Evolutionary conservation across 2,329 filamentous ascomycete genomes (phyloP).

Genomic region (Mycocentrospora acerina): DNA sequence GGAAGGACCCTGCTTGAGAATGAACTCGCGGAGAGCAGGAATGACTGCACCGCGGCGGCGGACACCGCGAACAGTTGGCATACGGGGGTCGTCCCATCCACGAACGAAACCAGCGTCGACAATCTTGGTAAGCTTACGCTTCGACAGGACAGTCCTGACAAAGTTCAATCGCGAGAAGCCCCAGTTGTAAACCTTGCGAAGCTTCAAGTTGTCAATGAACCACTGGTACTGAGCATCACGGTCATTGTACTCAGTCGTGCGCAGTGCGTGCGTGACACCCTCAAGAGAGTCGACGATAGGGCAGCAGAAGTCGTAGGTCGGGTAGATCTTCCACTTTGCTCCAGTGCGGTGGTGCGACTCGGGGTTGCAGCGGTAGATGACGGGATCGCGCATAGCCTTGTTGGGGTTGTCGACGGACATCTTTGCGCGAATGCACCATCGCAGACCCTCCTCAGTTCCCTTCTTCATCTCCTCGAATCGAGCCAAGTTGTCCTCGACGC

Average conservation of each 20-base stretch:
- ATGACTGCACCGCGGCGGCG: slow-evolving; percentile 77
- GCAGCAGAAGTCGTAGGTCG: slow-evolving; percentile 84
- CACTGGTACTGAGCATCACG: slow-evolving; percentile 85
- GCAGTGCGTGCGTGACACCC: slow-evolving; percentile 79
- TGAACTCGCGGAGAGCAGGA: slow-evolving; percentile 77
- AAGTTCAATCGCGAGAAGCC: slow-evolving; percentile 86
- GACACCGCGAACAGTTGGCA: slow-evolving; percentile 82
- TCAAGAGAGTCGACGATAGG: slow-evolving; percentile 79
- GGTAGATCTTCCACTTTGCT: slow-evolving; percentile 79
- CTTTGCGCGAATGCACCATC: slow-evolving; percentile 93
- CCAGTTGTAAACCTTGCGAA: slow-evolving; percentile 80
- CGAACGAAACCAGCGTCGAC: slow-evolving; percentile 74
- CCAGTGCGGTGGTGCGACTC: slow-evolving; percentile 75
- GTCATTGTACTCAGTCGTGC: slow-evolving; percentile 85
- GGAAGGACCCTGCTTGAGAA: slow-evolving; percentile 79
- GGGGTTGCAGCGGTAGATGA: slow-evolving; percentile 93
- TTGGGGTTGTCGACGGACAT: slow-evolving; percentile 90
- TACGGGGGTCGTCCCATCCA: slow-evolving; percentile 85
- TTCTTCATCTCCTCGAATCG: slow-evolving; percentile 94
- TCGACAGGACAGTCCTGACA: slow-evolving; percentile 77
- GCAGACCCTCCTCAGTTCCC: slow-evolving; percentile 73
- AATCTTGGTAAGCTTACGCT: slow-evolving; percentile 82
- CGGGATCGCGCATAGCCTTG: slow-evolving; percentile 92
- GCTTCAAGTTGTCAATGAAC: slow-evolving; percentile 73
- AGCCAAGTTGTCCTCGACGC: slow-evolving; percentile 78